Percentiles rank a stretch among this genome's conserved stretches.
Evolutionary conservation across 192 early-diverging fungal species (phyloP).

Genomic region (Gonapodya prolifera): DNA sequence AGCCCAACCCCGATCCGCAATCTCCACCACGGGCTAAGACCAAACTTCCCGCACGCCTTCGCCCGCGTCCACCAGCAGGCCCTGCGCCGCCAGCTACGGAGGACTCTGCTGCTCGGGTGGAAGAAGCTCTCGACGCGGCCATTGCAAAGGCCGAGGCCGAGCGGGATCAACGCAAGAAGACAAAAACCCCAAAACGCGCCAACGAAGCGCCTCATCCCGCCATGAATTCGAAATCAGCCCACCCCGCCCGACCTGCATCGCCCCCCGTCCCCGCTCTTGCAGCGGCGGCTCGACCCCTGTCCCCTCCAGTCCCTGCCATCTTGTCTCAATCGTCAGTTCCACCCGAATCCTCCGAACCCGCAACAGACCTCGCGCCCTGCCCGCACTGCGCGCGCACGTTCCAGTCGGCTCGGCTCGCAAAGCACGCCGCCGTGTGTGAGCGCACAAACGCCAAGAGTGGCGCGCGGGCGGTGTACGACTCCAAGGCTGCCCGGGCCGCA

Average conservation of each 20-base stretch:
- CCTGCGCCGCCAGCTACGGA: background rate
- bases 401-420: background rate
- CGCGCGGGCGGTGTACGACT: background rate
- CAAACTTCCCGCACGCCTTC: background rate
- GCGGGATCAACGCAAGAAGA: background rate
- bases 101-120: too few species aligned
- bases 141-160: background rate
- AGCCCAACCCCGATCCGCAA: too few species aligned
- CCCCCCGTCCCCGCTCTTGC: background rate
- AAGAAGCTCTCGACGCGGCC: background rate
- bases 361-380: background rate
- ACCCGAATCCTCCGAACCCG: background rate
- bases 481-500: background rate
- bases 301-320: background rate
- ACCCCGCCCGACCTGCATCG: background rate
- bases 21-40: background rate
- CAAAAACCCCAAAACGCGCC: background rate
- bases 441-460: background rate
- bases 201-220: background rate
- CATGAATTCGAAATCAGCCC: background rate
- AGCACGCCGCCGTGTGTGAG: background rate
- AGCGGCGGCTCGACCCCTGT: background rate
- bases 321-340: background rate
- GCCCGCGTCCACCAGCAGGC: background rate
- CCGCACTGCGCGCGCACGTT: conserved; percentile 5